phyloP scores from a whole-genome alignment of 2,329 filamentous ascomycete species.

The Penicillium sp. region DNA sequence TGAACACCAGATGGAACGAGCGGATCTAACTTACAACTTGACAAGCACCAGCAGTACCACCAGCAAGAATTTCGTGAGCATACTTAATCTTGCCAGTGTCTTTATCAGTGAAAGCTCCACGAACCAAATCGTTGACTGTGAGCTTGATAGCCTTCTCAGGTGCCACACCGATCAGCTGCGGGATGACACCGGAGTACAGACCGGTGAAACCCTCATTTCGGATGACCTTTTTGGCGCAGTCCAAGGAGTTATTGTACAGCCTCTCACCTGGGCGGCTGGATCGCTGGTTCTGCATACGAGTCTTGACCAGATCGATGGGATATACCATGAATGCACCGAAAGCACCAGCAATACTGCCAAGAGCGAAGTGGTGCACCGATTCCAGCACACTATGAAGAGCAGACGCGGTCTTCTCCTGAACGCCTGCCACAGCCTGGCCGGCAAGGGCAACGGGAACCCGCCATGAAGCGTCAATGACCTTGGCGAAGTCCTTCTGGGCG shows the following conservation, averaged over 20 bases:
- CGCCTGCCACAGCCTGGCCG: conserved; percentile 43
- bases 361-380: conserved; percentile 83
- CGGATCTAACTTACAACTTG: conserved; percentile 73
- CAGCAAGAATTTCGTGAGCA: conserved; percentile 75
- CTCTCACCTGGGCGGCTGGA: conserved; percentile 76
- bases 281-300: conserved; percentile 95
- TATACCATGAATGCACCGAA: conserved; percentile 99
- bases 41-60: conserved; percentile 85
- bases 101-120: conserved; percentile 69
- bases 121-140: conserved; percentile 92
- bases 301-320: conserved; percentile 98
- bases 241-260: conserved; percentile 94
- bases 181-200: conserved; percentile 89
- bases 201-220: conserved; percentile 87
- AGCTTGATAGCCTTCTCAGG: conserved; percentile 99
- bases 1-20: neutral
- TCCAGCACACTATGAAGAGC: conserved; percentile 66
- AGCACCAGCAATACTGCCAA: conserved; percentile 87
- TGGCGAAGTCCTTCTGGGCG: conserved; percentile 79
- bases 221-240: conserved; percentile 91
- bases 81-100: conserved; percentile 70
- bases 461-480: conserved; percentile 94
- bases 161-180: conserved; percentile 95
- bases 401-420: conserved; percentile 53
- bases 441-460: conserved; percentile 62